Evolutionary conservation across 352 stramenopile genomes (phyloP).

Genomic region (Blastocystis sp.): DNA sequence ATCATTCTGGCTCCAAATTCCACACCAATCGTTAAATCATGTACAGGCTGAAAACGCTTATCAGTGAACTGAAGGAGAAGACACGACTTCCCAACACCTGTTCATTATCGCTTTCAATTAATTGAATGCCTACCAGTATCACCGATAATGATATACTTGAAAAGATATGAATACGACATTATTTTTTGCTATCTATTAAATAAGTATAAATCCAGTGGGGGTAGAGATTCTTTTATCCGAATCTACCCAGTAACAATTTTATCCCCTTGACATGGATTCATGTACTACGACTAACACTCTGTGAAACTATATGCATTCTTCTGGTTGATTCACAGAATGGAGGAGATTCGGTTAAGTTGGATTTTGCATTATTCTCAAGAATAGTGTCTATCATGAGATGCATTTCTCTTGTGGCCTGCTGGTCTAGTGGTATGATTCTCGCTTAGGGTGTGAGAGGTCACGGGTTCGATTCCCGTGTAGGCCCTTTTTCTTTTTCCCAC

Average conservation of each 20-base stretch:
- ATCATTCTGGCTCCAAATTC: conserved; percentile 99
- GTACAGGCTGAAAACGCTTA: conserved; percentile 97
- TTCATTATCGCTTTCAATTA: background rate
- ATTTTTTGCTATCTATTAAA: background rate
- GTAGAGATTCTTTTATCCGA: background rate
- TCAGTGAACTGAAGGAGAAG: conserved; percentile 99
- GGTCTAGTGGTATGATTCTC: conserved; percentile 57
- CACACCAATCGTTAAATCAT: conserved; percentile 97
- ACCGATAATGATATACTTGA: conserved; percentile 98
- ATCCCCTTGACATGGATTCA: no score
- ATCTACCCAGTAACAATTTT: no score
- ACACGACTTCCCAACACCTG: conserved; percentile 98
- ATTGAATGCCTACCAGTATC: conserved; percentile 80
- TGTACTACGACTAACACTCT: no score
- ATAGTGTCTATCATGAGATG: background rate
- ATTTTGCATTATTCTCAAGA: no score
- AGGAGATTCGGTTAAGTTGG: no score
- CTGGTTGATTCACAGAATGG: no score
- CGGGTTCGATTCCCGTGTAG: conserved; percentile 61
- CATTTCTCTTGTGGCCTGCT: background rate
- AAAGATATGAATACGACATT: conserved; percentile 88
- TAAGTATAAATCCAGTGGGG: background rate
- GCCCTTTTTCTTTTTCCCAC: conserved; percentile 34
- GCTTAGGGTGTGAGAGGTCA: conserved; percentile 51
- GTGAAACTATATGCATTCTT: no score